Evolutionary conservation across 2,329 filamentous ascomycete species (phyloP), one percentile per base, ranked within the genome.

Genomic region (Aspergillus fischeri): DNA sequence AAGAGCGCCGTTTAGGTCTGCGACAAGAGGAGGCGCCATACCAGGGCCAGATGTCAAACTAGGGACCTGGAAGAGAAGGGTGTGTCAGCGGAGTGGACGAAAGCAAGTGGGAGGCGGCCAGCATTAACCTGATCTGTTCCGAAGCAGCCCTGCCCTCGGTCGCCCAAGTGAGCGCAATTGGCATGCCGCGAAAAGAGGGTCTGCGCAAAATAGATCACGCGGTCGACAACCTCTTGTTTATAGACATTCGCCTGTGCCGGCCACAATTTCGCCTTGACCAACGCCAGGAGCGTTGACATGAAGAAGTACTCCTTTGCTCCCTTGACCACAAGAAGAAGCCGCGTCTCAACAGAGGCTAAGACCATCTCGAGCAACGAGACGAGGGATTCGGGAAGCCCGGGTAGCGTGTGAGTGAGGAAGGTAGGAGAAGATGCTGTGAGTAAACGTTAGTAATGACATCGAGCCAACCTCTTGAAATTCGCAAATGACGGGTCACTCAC

Each of bases 281-380:
- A 51, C 6, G 71, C 68, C 7, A 70, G 56, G 28, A 75, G 68
- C 1, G 72, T 74, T 1, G 70, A 74, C 54, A 74, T 64, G 57
- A 75, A 74, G 55, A 73, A 75, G 57, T 74, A 75, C 42, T 75
- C 71, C 47, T 74, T 75, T 2, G 72, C 72, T 2, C 73, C 73
- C 53, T 75, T 75, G 54, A 72, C 63, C 3, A 75, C 64, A 3
- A 70, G 59, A 2, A 71, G 59, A 14, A 68, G 66, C 3, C 67
- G 66, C n/a, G 56, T 59, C 58, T 75, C 71, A 6, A 75, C 60
- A 14, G 65, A 66, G 14, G 66, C 42, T 2, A 75, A 60, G 17
- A 63, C 64, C 28, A 63, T 64, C 49, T 75, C 73, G 11, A 69
- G 66, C 20, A 75, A 65, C 2, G 68, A 64, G 10, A 75, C 60